Base-by-base conservation (phyloP, 2,329 filamentous ascomycete species). In the Fusarium newnesense region DNA sequence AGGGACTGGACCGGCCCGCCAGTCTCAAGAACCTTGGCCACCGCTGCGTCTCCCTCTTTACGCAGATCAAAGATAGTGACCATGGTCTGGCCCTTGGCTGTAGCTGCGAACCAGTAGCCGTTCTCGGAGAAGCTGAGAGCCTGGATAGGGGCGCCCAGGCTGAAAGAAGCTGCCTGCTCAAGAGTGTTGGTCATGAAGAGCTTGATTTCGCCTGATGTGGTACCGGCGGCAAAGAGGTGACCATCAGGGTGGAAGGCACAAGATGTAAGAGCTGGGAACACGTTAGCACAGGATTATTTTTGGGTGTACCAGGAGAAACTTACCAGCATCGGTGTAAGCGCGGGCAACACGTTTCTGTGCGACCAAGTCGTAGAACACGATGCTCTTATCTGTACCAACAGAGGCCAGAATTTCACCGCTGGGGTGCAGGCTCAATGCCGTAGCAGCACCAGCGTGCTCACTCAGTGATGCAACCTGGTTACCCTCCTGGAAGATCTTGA, bases 191-290 rank as follows among this genome's bases (percentile, higher is more conserved):
- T 92, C 82, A 97, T 93, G 83, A 93, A 98, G 60, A 99, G 89
- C 81, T 95, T 94, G 81, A 99, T 93, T 65, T 94, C 91, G 49
- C 94, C 94, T 54, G 92, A 88, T 15, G 85, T 85, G n/a, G 93
- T 93, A 71, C 96, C 96, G 6, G 92, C 93, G 43, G 94, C 96
- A 76, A 98, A 90, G 10, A 99, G 88, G 80, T 98, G 94, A n/a
- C 96, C 96, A 79, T 99, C 96, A 11, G 97, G 96, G 81, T 99
- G 96, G 87, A 99, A 98, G 39, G 92, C 90, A 72, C 91, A 93
- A 57, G 91, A 89, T 3, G 93, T 93, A 50, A 97, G 85, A 69
- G 91, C 94, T 93, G 79, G 24, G 66, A 43, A 6, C 15, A 26
- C 42, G 59, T 76, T 70, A 70, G 53, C 21, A 49, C n/a, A 19